A percentile compares a stretch with the other conserved stretches of the same genome.
These are phyloP conservation scores for Colletotrichum eremochloae DNA, from an alignment of 2,329 filamentous ascomycete genomes.

Conservation along the genomic window DNA sequence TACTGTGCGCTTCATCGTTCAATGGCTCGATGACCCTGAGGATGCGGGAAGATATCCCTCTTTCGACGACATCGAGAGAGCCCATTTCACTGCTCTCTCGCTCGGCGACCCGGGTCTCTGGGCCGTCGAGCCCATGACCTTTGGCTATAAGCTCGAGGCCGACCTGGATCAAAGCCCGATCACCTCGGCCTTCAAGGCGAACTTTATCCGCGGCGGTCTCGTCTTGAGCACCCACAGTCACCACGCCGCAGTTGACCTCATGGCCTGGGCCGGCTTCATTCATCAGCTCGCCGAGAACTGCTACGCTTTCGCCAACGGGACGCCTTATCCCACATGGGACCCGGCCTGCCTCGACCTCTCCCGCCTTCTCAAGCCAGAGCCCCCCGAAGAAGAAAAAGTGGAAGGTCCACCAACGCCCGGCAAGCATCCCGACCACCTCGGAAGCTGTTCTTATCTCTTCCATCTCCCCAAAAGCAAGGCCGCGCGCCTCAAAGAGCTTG, in stretches of 20 bases:
- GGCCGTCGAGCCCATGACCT: conserved; percentile 55
- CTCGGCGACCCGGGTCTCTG: conserved; percentile 53
- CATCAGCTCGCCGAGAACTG: conserved; percentile 60
- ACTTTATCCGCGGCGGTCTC: conserved; percentile 57
- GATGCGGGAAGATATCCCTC: conserved; percentile 42
- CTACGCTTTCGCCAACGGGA: conserved; percentile 48
- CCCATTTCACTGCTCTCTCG: conserved; percentile 50
- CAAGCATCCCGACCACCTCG: conserved; percentile 49
- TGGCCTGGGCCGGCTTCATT: conserved; percentile 55
- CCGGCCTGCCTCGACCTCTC: conserved; percentile 52
- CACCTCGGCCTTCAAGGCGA: conserved; percentile 56
- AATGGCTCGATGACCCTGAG: conserved; percentile 52
- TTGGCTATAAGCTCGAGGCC: conserved; percentile 56
- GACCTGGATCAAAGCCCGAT: conserved; percentile 51
- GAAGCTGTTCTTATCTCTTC: conserved; percentile 52
- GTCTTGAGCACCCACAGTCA: conserved; percentile 58
- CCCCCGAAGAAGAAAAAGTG: conserved; percentile 47
- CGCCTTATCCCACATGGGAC: conserved; percentile 53
- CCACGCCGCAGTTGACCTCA: conserved; percentile 58
- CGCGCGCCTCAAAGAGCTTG: conserved; percentile 54
- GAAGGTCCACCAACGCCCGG: conserved; percentile 48
- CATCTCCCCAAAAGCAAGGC: conserved; percentile 60
- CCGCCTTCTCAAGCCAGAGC: conserved; percentile 49
- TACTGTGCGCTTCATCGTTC: conserved; percentile 53
- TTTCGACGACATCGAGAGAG: conserved; percentile 53